Evolutionary conservation across 306 rosid genomes (phyloP), one percentile per base, ranked within the genome.

Genomic region (Dalbergia cochinchinensis): DNA sequence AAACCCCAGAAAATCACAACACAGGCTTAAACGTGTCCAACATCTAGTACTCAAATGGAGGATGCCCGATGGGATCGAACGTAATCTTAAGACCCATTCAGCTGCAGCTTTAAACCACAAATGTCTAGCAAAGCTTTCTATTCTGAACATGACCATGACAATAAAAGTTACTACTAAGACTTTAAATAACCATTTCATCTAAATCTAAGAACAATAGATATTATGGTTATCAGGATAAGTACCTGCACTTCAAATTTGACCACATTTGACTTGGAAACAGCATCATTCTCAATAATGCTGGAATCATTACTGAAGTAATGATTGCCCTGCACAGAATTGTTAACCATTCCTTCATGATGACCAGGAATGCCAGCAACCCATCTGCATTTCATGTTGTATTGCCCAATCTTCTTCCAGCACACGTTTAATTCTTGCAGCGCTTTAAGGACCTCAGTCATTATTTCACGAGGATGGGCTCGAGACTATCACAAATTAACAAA

Each of bases 161-260:
- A 65, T 42, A 64, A 79, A 77, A 74, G 20, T 7, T 54, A 19
- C 48, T 14, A 47, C 55, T 10, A 54, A 34, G 53, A 0, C 5
- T 3, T 47, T 37, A 39, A 80, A 34, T 57, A 20, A 37, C 66
- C 77, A 65, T 59, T 31, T 50, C 55, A 51, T 77, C 50, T 42
- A 58, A 60, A 66, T 67, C 64, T 47, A 78, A 69, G 72, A 13
- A 35, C 59, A 82, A 39, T 4, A 31, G 53, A 77, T 39, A 69
- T 33, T 62, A 68, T 39, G 71, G 77, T 57, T 69, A 50, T 79
- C 73, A 58, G 42, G 70, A 66, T 50, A 80, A 42, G 64, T 85
- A 92, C 99, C 97, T 94, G 99, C 77, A 94, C 90, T 90, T 94
- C 99, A 78, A 94, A 94, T 80, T 94, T 94, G 89, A 94, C 92